Evolutionary conservation across 768 basidiomycete species (phyloP).

Genomic region (Lactifluus hygrophoroides): DNA sequence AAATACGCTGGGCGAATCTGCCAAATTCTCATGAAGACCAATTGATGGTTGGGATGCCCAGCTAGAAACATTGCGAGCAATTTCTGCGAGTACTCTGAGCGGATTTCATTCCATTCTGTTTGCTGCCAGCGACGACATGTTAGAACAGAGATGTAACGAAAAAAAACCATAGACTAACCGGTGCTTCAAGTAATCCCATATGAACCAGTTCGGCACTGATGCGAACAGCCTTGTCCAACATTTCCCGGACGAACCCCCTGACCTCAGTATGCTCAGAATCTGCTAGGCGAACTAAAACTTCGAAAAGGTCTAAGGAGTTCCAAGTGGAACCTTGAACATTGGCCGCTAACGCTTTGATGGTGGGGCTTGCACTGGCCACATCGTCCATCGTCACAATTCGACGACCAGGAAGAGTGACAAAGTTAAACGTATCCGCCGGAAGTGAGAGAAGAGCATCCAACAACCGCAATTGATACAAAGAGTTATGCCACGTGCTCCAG

Average conservation of each 20-base stretch:
- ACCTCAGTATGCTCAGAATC: slow-evolving; percentile 66
- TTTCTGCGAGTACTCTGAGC: slow-evolving; percentile 78
- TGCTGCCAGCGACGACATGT: slow-evolving; percentile 36
- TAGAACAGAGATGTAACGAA: slow-evolving; percentile 2
- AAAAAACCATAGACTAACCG: slow-evolving; percentile 46
- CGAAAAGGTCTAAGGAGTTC: slow-evolving; percentile 89
- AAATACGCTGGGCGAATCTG: slow-evolving; percentile 83
- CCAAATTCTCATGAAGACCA: slow-evolving; percentile 96
- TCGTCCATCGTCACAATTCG: slow-evolving; percentile 86
- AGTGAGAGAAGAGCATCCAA: slow-evolving; percentile 84
- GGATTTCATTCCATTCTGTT: slow-evolving; percentile 80
- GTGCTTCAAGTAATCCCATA: slow-evolving; percentile 85
- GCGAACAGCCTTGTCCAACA: slow-evolving; percentile 90
- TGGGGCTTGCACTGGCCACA: slow-evolving; percentile 73
- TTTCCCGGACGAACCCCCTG: slow-evolving; percentile 70
- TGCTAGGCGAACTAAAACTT: slow-evolving; percentile 75
- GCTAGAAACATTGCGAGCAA: slow-evolving; percentile 84
- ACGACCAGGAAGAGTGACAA: slow-evolving; percentile 77
- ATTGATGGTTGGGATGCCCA: slow-evolving; percentile 89
- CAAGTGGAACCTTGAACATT: slow-evolving; percentile 90
- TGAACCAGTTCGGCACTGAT: slow-evolving; percentile 91
- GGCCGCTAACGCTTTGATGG: slow-evolving; percentile 85
- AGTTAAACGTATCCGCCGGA: slow-evolving; percentile 86
- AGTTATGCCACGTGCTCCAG: slow-evolving; percentile 81
- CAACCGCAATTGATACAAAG: slow-evolving; percentile 76